Base-by-base conservation (phyloP, 148 eudicot species). In the Selenicereus undatus region DNA sequence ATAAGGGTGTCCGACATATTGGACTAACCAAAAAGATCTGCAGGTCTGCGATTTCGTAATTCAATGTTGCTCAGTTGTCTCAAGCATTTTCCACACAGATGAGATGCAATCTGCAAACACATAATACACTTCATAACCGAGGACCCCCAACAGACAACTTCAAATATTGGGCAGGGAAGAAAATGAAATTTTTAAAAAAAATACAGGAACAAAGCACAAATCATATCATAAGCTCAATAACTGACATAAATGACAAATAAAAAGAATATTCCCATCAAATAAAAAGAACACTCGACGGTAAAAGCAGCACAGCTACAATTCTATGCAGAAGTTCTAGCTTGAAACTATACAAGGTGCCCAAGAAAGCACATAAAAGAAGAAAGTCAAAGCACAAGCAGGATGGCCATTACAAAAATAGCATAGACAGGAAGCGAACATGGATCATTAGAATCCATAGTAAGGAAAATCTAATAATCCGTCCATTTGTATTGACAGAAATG, bases 1-100 rank as follows among this genome's bases (percentile, higher is more conserved):
- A 89, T 81, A 78, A 88, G 81, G 84, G 85, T 84, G 80, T 86
- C 85, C 64, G 88, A 91, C 91, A 94, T 89, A 32, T 54, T 86
- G 66, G 5, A 54, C 64, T 43, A 60, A 60, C 76, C 56, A 12
- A 35, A 68, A 77, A 43, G 27, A 50, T 27, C 71, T 7, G 35
- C 74, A 72, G 30, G 51, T 79, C 68, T 71, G 71, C 76, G 84
- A 79, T 71, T 66, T 43, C 58, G 43, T 60, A 70, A 60, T 30
- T 72, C 83, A 81, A 12, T 42, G 50, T 6, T 27, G 50, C 22
- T 29, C 39, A 56, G 27, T 24, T 18, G 22, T 26, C 69, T 48
- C 17, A n/a, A 35, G 16, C 24, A n/a, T 36, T 27, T 36, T 64
- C 76, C 16, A 11, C 50, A 73, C n/a, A 71, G 39, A 64, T 42